Evolutionary conservation across 164 flowering plant genomes (phyloP), one percentile per base, ranked within the genome.

Genomic region (Cinnamomum micranthum): DNA sequence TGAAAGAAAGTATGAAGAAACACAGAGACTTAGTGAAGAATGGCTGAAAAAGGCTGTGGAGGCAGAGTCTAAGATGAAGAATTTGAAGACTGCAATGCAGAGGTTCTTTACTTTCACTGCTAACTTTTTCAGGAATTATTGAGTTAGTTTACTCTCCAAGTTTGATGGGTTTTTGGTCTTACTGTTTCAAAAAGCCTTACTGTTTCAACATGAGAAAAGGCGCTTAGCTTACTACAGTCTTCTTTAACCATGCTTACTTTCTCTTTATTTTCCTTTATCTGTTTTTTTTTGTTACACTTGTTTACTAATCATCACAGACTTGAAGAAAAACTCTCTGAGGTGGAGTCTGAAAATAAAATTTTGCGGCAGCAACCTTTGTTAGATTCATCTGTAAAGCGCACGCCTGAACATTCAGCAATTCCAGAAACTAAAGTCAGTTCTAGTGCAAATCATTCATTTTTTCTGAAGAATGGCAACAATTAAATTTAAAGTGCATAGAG

Each of bases 21-120:
- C 95, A 35, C 91, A 74, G 73, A 96, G 82, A 82, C 86, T 90
- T 68, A 85, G 98, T 86, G 97, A 96, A 82, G 97, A 91, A 80
- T 85, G 98, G 82, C 81, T 89, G 82, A 90, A 92, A 85, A 93
- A 89, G 81, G 95, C 97, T 74, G 73, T 86, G 81, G 98, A 94
- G 23, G 97, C 98, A 31, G 99, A 96, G 77, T 78, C 93, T 15
- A 90, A 88, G 79, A 85, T 93, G 41, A 79, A 90, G 75, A 84
- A 91, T 79, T 79, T 96, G 83, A 92, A 96, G 87, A 90, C 89
- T 58, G 78, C 82, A 73, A 89, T 92, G 92, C 93, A 92, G 67
- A 93, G 93, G 99, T 95, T 77, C 58, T 73, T 66, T 9, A 41
- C 47, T 6, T 41, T 41, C 47, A 41, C 47, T 7, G 47, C 47